Conservation (phyloP, 202 grass and related monocot species). For the Sporobolus alterniflorus region DNA sequence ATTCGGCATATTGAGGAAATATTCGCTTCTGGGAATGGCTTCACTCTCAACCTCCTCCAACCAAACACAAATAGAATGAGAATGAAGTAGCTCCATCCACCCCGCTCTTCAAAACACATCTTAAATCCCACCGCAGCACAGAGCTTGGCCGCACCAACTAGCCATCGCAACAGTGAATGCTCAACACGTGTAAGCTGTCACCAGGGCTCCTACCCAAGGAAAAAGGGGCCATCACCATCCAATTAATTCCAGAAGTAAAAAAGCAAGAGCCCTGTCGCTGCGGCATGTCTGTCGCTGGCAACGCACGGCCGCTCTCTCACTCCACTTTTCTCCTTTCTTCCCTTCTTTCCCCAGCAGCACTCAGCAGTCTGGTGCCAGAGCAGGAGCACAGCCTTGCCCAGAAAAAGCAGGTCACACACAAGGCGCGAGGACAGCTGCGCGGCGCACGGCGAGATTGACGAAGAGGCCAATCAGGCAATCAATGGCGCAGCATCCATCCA, state of each 20-base stretch:
- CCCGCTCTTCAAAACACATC: too few species aligned
- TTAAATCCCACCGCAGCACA: too few species aligned
- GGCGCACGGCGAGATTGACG: neutral
- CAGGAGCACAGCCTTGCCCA: neutral
- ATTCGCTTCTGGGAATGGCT: too few species aligned
- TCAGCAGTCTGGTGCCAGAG: neutral
- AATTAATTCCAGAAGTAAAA: neutral
- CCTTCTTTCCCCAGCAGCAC: neutral
- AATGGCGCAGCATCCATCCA: neutral
- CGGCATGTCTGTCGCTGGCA: neutral
- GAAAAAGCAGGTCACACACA: constrained; percentile 9
- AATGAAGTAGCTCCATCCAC: too few species aligned
- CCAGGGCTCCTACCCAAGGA: neutral
- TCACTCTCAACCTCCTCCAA: too few species aligned
- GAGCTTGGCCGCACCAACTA: too few species aligned
- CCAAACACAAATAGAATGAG: too few species aligned
- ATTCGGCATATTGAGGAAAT: too few species aligned
- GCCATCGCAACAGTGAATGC: neutral
- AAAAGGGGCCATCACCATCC: too few species aligned
- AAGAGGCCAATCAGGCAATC: neutral
- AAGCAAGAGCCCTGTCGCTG: too few species aligned
- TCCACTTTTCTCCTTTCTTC: neutral
- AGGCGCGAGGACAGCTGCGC: neutral
- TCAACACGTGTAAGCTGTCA: constrained; percentile 11
- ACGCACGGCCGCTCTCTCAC: constrained; percentile 5